Evolutionary conservation across 2,329 filamentous ascomycete species (phyloP).

Genomic region (Ceratocystis albifundus): DNA sequence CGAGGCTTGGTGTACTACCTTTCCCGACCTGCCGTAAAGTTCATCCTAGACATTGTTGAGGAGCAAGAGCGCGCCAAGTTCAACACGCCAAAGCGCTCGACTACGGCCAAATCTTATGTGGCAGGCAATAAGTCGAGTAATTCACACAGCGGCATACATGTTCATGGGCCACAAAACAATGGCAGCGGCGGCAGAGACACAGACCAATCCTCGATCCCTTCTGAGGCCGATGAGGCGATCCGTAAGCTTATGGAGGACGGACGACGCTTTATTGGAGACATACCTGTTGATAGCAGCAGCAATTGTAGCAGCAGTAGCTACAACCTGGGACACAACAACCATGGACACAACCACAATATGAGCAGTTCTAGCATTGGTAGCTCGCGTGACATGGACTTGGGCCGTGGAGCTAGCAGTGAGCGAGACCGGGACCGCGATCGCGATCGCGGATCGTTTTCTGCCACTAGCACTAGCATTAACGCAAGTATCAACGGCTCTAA

Average conservation of each 20-base stretch:
- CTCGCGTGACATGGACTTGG: constrained; percentile 13
- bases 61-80: constrained; percentile 69
- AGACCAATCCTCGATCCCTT: constrained; percentile 9
- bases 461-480: constrained; percentile 7
- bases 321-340: background rate
- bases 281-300: constrained; percentile 1
- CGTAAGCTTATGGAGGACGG: constrained; percentile 75
- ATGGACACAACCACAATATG: constrained; percentile 11
- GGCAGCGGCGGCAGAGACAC: constrained; percentile 5
- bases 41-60: constrained; percentile 93
- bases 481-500: background rate
- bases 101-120: constrained; percentile 21
- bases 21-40: constrained; percentile 89
- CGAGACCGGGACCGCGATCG: constrained; percentile 1
- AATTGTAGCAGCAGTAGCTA: background rate
- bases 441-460: background rate
- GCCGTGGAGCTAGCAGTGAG: background rate
- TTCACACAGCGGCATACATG: background rate
- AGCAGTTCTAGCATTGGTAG: constrained; percentile 19
- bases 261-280: constrained; percentile 61
- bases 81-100: constrained; percentile 16
- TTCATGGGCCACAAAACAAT: background rate
- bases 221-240: constrained; percentile 70
- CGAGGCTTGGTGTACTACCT: constrained; percentile 97
- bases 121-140: constrained; percentile 12